Base-by-base conservation (phyloP, 2,329 filamentous ascomycete species). In the Phaeosphaeria sp. region DNA sequence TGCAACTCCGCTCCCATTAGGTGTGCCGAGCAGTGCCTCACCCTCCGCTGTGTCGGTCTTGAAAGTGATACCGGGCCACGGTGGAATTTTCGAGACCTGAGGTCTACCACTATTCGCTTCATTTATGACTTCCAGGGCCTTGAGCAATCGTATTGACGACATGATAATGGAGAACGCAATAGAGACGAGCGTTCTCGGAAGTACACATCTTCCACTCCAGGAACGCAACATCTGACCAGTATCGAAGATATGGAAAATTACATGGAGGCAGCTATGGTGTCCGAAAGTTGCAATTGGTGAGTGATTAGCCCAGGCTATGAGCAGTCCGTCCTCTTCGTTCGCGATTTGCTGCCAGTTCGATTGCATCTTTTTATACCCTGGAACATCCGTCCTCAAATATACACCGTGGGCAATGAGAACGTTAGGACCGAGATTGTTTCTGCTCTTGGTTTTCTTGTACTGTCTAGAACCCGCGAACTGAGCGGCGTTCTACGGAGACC, bases 171-270 rank as follows among this genome's bases (percentile, higher is more conserved):
- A 58, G 17, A 7, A 58, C 50, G 10, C 54, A 50, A n/a, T 25
- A 39, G 10, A 57, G 6, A 17, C 42, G 23, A 33, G 33, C 30
- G 39, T 11, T 7, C 11, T 46, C 20, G 1, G 39, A 25, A 43
- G 20, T 18, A 20, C 18, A 13, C 15, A 21, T n/a, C 22, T 39
- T 46, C 55, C 55, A 58, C 23, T 58, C 46, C 9, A 58, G 46
- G 41, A 46, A 58, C 2, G 55, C 55, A 39, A 54, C 46, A 22
- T 58, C 51, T 3, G 55, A 58, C 55, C 55, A 58, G 25, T 27
- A 25, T n/a, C 18, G 25, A 6, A 58, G 51, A 6, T 47, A 22
- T 17, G 55, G 51, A 22, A 4, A 11, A 36, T 3, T 36, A 7
- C 3, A 3, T 3, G 13, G 30, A 36, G 30, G 30, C 30, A 7